phyloP scores from a whole-genome alignment of 345 rosid genomes.

The Toxicodendron radicans region DNA sequence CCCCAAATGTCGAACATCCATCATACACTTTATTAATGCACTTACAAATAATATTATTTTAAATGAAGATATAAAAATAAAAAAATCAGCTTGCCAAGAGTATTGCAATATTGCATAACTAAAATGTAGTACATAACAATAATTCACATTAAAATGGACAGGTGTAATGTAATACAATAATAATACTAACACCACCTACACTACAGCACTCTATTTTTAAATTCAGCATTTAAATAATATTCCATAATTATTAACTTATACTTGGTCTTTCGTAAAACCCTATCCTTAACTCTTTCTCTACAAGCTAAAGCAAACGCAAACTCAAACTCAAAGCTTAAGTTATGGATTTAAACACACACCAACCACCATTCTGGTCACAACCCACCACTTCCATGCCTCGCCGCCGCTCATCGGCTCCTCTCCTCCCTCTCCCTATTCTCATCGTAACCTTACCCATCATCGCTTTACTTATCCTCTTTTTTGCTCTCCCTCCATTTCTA shows the following conservation, averaged over 20 bases:
- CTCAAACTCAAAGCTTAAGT: neutral
- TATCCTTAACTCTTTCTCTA: neutral
- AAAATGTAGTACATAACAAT: no score
- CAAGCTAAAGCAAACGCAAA: neutral
- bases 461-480: constrained; percentile 42
- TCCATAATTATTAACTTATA: no score
- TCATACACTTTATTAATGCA: no score
- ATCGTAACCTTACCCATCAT: constrained; percentile 50
- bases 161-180: neutral
- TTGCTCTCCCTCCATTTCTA: constrained; percentile 46
- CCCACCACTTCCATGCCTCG: constrained; percentile 35
- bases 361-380: constrained; percentile 52
- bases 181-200: no score
- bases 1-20: no score
- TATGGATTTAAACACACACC: constrained; percentile 36
- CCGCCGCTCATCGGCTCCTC: constrained; percentile 39
- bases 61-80: no score
- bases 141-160: constrained; percentile 6
- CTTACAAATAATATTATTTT: no score
- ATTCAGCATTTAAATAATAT: no score
- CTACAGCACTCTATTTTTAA: no score
- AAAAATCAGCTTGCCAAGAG: no score
- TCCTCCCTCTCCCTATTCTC: constrained; percentile 45
- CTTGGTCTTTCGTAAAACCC: neutral
- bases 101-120: no score